Conservation (phyloP, 1,139 yeast genomes). For the Pichia sp. region DNA sequence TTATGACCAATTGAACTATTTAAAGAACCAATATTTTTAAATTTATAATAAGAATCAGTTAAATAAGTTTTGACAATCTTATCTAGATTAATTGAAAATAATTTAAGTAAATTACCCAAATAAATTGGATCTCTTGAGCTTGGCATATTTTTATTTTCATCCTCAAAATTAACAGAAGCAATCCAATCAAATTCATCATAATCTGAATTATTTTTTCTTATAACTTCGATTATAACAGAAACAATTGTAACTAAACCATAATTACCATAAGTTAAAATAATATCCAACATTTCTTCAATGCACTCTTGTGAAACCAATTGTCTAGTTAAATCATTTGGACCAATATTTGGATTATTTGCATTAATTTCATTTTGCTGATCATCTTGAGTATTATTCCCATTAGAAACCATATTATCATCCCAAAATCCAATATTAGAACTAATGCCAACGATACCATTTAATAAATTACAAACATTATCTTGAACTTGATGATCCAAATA, state of each 20-base stretch:
- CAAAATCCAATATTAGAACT: constrained; percentile 32
- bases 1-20: constrained; percentile 36
- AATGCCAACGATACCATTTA: constrained; percentile 31
- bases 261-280: constrained; percentile 83
- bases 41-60: constrained; percentile 25
- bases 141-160: constrained; percentile 49
- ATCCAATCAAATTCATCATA: constrained; percentile 53
- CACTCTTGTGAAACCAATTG: constrained; percentile 74
- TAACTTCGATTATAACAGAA: constrained; percentile 89
- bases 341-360: constrained; percentile 74
- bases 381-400: constrained; percentile 18
- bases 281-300: constrained; percentile 55
- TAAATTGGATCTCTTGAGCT: constrained; percentile 91
- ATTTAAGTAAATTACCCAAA: constrained; percentile 74
- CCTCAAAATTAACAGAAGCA: constrained; percentile 20
- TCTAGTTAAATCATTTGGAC: constrained; percentile 92
- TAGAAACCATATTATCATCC: constrained; percentile 30
- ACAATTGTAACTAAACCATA: constrained; percentile 87
- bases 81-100: constrained; percentile 40
- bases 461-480: constrained; percentile 28
- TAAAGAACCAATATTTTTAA: constrained; percentile 15
- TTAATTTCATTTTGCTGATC: constrained; percentile 24
- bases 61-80: constrained; percentile 28
- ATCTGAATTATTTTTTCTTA: constrained; percentile 92
- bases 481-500: constrained; percentile 29